phyloP scores from a whole-genome alignment of 1,284 basidiomycete genomes.

The Cutaneotrichosporon mucoides region DNA sequence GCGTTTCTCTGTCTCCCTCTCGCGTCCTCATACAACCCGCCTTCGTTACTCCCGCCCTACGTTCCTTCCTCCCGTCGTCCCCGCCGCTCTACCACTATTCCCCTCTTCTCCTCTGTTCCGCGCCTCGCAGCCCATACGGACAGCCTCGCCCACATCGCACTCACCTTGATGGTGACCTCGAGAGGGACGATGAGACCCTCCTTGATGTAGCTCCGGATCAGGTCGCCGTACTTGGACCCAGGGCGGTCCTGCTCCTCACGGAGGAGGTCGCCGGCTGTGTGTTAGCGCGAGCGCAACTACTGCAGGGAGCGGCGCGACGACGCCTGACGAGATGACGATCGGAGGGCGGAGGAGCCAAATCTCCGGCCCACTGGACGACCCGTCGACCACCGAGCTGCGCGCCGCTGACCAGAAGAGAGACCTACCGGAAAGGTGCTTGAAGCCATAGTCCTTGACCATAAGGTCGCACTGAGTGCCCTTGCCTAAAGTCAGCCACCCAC shows the following conservation, averaged over 20 bases:
- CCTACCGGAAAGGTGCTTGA: constrained; percentile 89
- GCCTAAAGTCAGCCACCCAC: constrained; percentile 54
- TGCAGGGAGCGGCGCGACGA: too few species aligned
- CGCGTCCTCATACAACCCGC: too few species aligned
- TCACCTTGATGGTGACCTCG: constrained; percentile 85
- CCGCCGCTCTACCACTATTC: too few species aligned
- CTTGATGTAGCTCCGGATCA: constrained; percentile 85
- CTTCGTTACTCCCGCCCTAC: too few species aligned
- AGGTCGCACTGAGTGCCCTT: constrained; percentile 93
- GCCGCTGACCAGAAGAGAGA: too few species aligned
- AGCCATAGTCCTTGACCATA: constrained; percentile 83
- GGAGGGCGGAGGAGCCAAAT: too few species aligned
- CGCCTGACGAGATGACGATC: too few species aligned
- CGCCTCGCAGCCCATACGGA: neutral
- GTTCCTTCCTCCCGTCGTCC: too few species aligned
- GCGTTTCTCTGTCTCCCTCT: too few species aligned
- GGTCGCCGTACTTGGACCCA: constrained; percentile 76
- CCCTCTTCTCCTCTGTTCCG: neutral
- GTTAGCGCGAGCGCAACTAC: neutral
- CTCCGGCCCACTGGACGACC: too few species aligned
- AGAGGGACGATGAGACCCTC: constrained; percentile 95
- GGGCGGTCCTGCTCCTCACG: constrained; percentile 87
- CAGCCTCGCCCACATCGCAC: constrained; percentile 2
- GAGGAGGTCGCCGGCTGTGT: constrained; percentile 88
- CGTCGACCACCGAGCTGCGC: too few species aligned